These are phyloP conservation scores for Microsporum audouinii DNA, from an alignment of 2,329 filamentous ascomycete genomes.

Conservation along the genomic window DNA sequence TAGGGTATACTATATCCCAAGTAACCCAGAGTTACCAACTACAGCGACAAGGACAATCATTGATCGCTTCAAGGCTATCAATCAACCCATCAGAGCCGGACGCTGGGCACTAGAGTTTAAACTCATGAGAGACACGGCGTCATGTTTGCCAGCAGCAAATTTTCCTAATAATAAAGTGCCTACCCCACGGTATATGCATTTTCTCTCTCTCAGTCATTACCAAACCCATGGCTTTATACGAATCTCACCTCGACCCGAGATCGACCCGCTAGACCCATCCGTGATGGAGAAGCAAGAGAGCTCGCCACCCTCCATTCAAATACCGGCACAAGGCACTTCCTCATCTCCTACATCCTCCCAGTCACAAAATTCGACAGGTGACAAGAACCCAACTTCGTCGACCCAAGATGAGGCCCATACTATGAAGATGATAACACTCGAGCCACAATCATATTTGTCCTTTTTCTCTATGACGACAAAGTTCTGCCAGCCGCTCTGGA, in stretches of 20 bases:
- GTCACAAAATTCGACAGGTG: neutral
- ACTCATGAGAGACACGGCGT: slow-evolving; percentile 34
- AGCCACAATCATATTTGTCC: slow-evolving; percentile 24
- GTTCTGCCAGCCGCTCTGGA: slow-evolving; percentile 34
- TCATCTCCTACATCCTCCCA: neutral
- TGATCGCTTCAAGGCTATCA: slow-evolving; percentile 29
- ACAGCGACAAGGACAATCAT: slow-evolving; percentile 23
- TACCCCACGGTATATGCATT: slow-evolving; percentile 32
- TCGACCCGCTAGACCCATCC: slow-evolving; percentile 12
- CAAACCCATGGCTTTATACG: slow-evolving; percentile 33
- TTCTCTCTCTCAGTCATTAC: slow-evolving; percentile 32
- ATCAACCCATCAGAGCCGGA: slow-evolving; percentile 27
- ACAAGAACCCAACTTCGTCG: neutral
- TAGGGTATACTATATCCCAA: slow-evolving; percentile 35
- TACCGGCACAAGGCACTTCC: neutral
- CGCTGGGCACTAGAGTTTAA: slow-evolving; percentile 35
- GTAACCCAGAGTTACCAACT: slow-evolving; percentile 30
- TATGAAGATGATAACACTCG: slow-evolving; percentile 29
- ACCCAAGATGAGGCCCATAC: neutral
- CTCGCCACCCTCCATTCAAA: neutral
- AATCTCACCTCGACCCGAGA: slow-evolving; percentile 22
- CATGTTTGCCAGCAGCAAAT: slow-evolving; percentile 27
- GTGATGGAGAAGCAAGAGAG: neutral
- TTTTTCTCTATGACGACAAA: slow-evolving; percentile 33
- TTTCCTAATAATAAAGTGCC: slow-evolving; percentile 20